These are phyloP conservation scores for Crucihimalaya himalaica DNA, from an alignment of 345 rosid genomes.

Conservation along the genomic window DNA sequence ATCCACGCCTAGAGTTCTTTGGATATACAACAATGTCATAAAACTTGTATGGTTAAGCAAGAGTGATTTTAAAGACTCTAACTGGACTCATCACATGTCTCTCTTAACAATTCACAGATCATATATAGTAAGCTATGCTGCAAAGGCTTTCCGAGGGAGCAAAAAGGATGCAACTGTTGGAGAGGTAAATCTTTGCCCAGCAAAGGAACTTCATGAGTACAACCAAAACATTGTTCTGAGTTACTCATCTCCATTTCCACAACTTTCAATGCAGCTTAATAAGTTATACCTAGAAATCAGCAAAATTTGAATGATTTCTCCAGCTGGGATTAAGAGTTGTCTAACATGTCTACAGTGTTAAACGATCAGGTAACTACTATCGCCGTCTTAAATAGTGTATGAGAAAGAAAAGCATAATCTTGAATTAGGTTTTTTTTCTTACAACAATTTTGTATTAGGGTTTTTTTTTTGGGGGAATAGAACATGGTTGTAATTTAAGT, in stretches of 20 bases:
- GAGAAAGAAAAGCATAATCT: conserved; percentile 10
- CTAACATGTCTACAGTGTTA: conserved; percentile 71
- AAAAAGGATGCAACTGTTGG: conserved; percentile 73
- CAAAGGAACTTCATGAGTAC: background rate
- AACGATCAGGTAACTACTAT: conserved; percentile 66
- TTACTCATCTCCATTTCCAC: conserved; percentile 26
- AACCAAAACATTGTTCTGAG: background rate
- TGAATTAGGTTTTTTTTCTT: too few relatives aligned
- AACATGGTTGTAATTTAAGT: too few relatives aligned
- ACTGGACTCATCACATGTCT: conserved; percentile 7
- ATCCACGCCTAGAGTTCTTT: background rate
- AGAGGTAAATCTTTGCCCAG: conserved; percentile 48
- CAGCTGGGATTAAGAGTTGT: conserved; percentile 66
- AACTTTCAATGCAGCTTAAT: conserved; percentile 48
- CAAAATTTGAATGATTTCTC: conserved; percentile 65
- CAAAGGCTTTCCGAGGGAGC: conserved; percentile 66
- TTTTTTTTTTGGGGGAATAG: too few relatives aligned
- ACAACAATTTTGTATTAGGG: too few relatives aligned
- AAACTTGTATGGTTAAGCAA: background rate
- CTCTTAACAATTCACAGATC: conserved; percentile 48
- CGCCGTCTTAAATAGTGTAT: background rate
- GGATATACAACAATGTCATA: background rate
- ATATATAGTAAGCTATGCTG: conserved; percentile 71
- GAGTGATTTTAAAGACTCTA: background rate
- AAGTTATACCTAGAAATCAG: conserved; percentile 64